Conservation (phyloP, 495 filamentous ascomycete species). For the Pyrenula aspistea region DNA sequence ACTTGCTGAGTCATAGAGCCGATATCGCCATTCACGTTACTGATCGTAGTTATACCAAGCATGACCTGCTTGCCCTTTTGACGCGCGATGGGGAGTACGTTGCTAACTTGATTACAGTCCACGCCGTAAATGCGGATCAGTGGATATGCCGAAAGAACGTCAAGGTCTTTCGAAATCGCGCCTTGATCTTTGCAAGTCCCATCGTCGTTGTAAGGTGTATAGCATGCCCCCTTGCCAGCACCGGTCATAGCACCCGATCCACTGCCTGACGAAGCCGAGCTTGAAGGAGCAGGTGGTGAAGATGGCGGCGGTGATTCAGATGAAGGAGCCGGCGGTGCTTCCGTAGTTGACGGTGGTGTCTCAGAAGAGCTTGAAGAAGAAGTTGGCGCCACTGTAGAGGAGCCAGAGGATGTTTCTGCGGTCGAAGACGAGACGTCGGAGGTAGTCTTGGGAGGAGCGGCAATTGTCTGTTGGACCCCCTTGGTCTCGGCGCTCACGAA, state of each 20-base stretch:
- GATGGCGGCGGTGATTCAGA: slow-evolving; percentile 2
- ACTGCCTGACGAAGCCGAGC: not conserved
- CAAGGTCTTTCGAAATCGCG: slow-evolving; percentile 53
- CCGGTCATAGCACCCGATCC: not conserved
- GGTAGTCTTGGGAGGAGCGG: slow-evolving; percentile 4
- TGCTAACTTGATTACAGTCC: slow-evolving; percentile 60
- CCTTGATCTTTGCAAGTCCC: slow-evolving; percentile 52
- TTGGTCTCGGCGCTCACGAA: slow-evolving; percentile 22
- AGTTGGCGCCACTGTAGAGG: slow-evolving; percentile 2
- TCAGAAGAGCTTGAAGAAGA: not conserved
- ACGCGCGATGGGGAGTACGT: slow-evolving; percentile 45
- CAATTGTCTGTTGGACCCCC: slow-evolving; percentile 3
- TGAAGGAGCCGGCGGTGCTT: slow-evolving; percentile 1
- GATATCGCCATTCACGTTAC: slow-evolving; percentile 39
- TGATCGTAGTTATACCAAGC: slow-evolving; percentile 57
- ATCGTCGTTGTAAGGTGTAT: slow-evolving; percentile 60
- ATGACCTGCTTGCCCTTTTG: slow-evolving; percentile 53
- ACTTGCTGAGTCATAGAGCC: slow-evolving; percentile 40
- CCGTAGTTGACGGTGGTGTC: not conserved
- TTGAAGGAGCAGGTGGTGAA: slow-evolving; percentile 7
- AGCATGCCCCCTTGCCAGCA: slow-evolving; percentile 46
- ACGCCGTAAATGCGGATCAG: slow-evolving; percentile 69
- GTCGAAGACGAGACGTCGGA: not conserved
- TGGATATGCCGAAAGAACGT: slow-evolving; percentile 35
- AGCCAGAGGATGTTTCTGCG: slow-evolving; percentile 5